Conservation (phyloP, 2,329 filamentous ascomycete genomes). For the Xylogone sp. region DNA sequence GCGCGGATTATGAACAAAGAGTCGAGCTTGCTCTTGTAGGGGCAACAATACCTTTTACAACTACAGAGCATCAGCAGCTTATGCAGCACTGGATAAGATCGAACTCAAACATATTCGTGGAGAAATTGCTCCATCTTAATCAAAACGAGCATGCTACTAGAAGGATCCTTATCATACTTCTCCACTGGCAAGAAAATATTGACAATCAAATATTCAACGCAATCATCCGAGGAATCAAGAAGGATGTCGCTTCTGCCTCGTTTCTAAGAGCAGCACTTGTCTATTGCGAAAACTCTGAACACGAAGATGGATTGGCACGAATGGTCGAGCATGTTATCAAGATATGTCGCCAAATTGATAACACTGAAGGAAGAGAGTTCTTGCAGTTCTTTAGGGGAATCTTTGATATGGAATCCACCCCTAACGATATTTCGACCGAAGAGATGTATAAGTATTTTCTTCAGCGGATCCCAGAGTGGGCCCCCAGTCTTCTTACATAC, state of each 20-base stretch:
- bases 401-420: slow-evolving; percentile 8
- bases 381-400: slow-evolving; percentile 28
- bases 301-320: slow-evolving; percentile 9
- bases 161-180: slow-evolving; percentile 53
- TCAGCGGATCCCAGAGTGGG: slow-evolving; percentile 43
- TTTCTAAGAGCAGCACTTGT: slow-evolving; percentile 26
- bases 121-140: slow-evolving; percentile 62
- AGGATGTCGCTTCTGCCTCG: slow-evolving; percentile 11
- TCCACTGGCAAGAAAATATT: slow-evolving; percentile 47
- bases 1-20: slow-evolving; percentile 39
- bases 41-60: slow-evolving; percentile 40
- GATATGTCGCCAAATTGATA: slow-evolving; percentile 18
- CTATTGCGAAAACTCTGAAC: slow-evolving; percentile 25
- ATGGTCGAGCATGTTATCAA: slow-evolving; percentile 20
- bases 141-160: slow-evolving; percentile 50
- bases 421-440: slow-evolving; percentile 31
- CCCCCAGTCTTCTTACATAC: slow-evolving; percentile 47
- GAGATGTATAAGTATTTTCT: slow-evolving; percentile 32
- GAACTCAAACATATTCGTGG: slow-evolving; percentile 51
- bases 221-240: slow-evolving; percentile 24
- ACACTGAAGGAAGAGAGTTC: slow-evolving; percentile 24
- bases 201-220: slow-evolving; percentile 46
- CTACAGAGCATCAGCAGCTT: slow-evolving; percentile 42
- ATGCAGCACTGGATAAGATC: slow-evolving; percentile 37
- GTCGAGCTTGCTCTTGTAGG: slow-evolving; percentile 28